phyloP scores from a whole-genome alignment of 1,284 basidiomycete species.

The Trametes sp. region DNA sequence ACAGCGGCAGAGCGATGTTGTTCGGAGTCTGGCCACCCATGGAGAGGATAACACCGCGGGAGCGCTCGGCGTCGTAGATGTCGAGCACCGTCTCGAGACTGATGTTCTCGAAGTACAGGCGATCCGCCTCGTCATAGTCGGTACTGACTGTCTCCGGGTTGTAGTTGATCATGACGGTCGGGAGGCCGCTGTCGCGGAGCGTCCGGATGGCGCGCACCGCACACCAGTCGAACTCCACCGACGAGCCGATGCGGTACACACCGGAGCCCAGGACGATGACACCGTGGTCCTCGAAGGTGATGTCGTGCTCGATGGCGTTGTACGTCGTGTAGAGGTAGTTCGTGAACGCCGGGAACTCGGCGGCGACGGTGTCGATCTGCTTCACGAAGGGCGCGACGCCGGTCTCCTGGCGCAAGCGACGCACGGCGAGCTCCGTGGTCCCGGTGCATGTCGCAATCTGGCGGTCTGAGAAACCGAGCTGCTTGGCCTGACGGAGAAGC shows the following conservation, averaged over 20 bases:
- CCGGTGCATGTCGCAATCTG: slow-evolving; percentile 85
- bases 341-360: slow-evolving; percentile 98
- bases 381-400: slow-evolving; percentile 93
- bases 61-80: slow-evolving; percentile 93
- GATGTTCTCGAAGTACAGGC: slow-evolving; percentile 99
- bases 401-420: slow-evolving; percentile 85
- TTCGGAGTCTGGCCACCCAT: slow-evolving; percentile 99
- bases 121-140: slow-evolving; percentile 98
- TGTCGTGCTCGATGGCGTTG: slow-evolving; percentile 93
- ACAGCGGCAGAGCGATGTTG: slow-evolving; percentile 94
- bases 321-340: slow-evolving; percentile 99
- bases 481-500: slow-evolving; percentile 87
- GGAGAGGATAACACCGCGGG: slow-evolving; percentile 92
- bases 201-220: slow-evolving; percentile 97
- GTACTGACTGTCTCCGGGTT: slow-evolving; percentile 99
- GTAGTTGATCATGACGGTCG: slow-evolving; percentile 99
- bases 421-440: slow-evolving; percentile 90
- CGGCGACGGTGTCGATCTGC: slow-evolving; percentile 98
- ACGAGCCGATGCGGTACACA: slow-evolving; percentile 98
- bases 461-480: slow-evolving; percentile 95
- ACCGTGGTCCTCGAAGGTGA: slow-evolving; percentile 90
- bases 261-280: slow-evolving; percentile 98
- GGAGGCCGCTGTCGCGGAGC: slow-evolving; percentile 91
- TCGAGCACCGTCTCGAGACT: slow-evolving; percentile 96
- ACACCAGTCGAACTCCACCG: slow-evolving; percentile 99